These are phyloP conservation scores for Paraurostyla sp. DNA, from an alignment of 73 alveolate species.

Conservation along the genomic window DNA sequence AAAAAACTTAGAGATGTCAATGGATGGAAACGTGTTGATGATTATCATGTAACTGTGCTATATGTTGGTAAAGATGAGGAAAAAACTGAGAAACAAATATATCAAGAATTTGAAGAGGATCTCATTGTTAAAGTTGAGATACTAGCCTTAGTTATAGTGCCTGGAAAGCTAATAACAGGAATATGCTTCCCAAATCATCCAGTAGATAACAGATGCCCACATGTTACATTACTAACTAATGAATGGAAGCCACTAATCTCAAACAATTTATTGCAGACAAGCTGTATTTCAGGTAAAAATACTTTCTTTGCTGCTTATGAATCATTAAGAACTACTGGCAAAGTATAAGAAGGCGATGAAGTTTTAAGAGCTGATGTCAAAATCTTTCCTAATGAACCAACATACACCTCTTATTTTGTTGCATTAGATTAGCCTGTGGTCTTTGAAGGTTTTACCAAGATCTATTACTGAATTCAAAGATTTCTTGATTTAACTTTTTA, in stretches of 20 bases:
- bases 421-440: neutral
- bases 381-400: neutral
- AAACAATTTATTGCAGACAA: constrained; percentile 6
- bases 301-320: neutral
- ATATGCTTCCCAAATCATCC: constrained; percentile 41
- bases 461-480: neutral
- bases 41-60: constrained; percentile 28
- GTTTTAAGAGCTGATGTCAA: neutral
- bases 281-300: neutral
- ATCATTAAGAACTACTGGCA: neutral
- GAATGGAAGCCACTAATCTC: constrained; percentile 10
- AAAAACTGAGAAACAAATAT: neutral
- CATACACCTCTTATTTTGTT: neutral
- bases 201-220: constrained; percentile 50
- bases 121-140: neutral
- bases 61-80: constrained; percentile 10
- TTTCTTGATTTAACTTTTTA: too few relatives aligned
- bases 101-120: neutral
- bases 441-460: neutral
- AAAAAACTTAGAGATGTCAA: neutral
- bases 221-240: constrained; percentile 24
- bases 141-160: constrained; percentile 30
- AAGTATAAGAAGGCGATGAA: neutral
- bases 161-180: constrained; percentile 37
- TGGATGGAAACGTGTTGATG: constrained; percentile 25